These are phyloP conservation scores for Termitomyces sp. DNA, from an alignment of 768 basidiomycete species.

Conservation along the genomic window DNA sequence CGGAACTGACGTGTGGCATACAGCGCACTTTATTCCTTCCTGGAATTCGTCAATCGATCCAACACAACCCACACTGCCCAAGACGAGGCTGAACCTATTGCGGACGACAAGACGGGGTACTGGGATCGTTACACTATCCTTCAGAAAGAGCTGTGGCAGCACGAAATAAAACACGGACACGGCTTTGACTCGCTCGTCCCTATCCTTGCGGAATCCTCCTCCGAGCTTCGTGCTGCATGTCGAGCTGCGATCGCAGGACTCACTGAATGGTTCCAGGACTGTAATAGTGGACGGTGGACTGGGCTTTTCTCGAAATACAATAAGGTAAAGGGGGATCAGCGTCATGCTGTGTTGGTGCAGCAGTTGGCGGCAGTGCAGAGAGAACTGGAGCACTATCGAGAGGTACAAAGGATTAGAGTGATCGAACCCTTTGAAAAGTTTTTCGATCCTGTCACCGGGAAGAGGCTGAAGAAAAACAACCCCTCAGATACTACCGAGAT, in stretches of 20 bases:
- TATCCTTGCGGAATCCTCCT: constrained; percentile 33
- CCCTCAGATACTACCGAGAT: constrained; percentile 20
- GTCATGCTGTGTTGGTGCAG: constrained; percentile 23
- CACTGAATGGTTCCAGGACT: constrained; percentile 31
- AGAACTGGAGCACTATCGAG: constrained; percentile 29
- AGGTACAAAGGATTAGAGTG: constrained; percentile 30
- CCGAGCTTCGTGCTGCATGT: constrained; percentile 28
- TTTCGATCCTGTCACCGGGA: constrained; percentile 34
- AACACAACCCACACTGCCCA: constrained; percentile 21
- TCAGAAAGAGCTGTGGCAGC: constrained; percentile 23
- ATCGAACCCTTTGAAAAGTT: constrained; percentile 38
- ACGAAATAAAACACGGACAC: constrained; percentile 37
- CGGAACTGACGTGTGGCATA: neutral
- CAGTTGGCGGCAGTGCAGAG: constrained; percentile 20
- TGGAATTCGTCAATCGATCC: constrained; percentile 29
- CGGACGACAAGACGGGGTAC: constrained; percentile 13
- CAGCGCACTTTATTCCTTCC: constrained; percentile 36
- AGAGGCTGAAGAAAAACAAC: constrained; percentile 18
- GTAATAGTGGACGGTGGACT: constrained; percentile 33
- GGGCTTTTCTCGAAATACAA: constrained; percentile 23
- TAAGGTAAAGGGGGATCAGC: constrained; percentile 17
- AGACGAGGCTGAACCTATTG: constrained; percentile 9
- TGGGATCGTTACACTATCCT: constrained; percentile 27
- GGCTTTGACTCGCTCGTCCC: constrained; percentile 38
- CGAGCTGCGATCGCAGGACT: constrained; percentile 19